phyloP scores from a whole-genome alignment of 495 filamentous ascomycete species.

The Aspergillus saccharolyticus region DNA sequence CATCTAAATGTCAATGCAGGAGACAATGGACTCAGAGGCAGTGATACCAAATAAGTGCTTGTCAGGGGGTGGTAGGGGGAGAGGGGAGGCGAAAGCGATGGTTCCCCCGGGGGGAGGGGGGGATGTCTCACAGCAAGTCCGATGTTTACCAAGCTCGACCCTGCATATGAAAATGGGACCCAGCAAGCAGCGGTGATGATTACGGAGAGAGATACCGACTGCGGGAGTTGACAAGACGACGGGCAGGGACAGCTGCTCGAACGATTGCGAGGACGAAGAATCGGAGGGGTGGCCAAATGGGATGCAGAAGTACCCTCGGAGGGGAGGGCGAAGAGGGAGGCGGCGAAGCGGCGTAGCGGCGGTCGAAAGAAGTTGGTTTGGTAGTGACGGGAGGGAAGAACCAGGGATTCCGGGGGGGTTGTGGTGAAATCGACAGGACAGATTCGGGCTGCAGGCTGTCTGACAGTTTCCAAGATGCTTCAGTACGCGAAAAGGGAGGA shows the following conservation, averaged over 20 bases:
- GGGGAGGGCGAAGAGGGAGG: slow-evolving; percentile 8
- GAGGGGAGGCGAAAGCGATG: neutral
- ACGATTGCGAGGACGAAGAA: slow-evolving; percentile 7
- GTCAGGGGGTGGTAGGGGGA: neutral
- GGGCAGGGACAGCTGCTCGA: slow-evolving; percentile 5
- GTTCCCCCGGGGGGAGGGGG: neutral
- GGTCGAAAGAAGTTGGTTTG: neutral
- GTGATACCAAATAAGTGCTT: neutral
- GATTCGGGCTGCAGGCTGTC: slow-evolving; percentile 17
- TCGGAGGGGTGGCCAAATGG: slow-evolving; percentile 2
- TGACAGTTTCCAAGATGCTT: slow-evolving; percentile 19
- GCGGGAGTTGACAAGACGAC: slow-evolving; percentile 1
- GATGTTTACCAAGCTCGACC: slow-evolving; percentile 16
- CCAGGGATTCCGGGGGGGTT: slow-evolving; percentile 2
- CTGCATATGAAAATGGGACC: slow-evolving; percentile 17
- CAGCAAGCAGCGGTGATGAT: slow-evolving; percentile 7
- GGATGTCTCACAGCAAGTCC: slow-evolving; percentile 16
- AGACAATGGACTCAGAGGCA: neutral
- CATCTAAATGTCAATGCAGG: no score
- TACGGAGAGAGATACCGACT: neutral
- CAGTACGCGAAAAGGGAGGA: slow-evolving; percentile 20
- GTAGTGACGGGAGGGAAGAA: slow-evolving; percentile 6
- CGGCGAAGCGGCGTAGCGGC: neutral
- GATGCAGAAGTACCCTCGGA: neutral
- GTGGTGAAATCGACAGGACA: slow-evolving; percentile 6